Conservation (phyloP, 106 monocot genomes). For the Dendrobium catenatum region DNA sequence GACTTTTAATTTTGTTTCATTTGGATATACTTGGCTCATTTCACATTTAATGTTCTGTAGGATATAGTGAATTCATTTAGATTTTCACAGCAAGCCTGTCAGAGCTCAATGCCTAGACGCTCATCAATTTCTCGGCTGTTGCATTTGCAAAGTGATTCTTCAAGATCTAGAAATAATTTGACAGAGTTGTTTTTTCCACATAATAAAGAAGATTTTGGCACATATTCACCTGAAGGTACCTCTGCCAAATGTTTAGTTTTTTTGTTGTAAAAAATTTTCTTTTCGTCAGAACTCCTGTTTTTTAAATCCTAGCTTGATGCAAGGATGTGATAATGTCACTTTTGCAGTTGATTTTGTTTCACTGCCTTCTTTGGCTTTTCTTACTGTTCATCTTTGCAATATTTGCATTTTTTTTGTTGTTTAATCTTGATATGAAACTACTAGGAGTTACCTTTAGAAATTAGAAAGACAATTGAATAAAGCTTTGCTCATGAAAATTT, state of each 20-base stretch:
- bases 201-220: background rate
- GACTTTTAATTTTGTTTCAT: background rate
- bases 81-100: too few species aligned
- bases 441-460: too few species aligned
- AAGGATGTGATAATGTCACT: background rate
- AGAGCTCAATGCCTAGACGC: background rate
- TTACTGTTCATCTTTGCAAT: background rate
- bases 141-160: background rate
- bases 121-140: background rate
- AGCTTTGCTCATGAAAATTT: too few species aligned
- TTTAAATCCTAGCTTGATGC: background rate
- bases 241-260: background rate
- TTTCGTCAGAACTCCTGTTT: background rate
- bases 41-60: background rate
- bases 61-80: constrained; percentile 6
- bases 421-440: background rate
- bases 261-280: background rate
- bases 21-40: background rate
- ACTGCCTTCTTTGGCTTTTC: background rate
- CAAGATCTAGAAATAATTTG: background rate
- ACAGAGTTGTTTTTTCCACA: background rate
- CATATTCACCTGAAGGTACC: background rate
- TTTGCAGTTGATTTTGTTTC: background rate
- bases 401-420: background rate
- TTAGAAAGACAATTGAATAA: too few species aligned